Evolutionary conservation across 495 filamentous ascomycete species (phyloP).

Genomic region (Aspergillus asperescens): DNA sequence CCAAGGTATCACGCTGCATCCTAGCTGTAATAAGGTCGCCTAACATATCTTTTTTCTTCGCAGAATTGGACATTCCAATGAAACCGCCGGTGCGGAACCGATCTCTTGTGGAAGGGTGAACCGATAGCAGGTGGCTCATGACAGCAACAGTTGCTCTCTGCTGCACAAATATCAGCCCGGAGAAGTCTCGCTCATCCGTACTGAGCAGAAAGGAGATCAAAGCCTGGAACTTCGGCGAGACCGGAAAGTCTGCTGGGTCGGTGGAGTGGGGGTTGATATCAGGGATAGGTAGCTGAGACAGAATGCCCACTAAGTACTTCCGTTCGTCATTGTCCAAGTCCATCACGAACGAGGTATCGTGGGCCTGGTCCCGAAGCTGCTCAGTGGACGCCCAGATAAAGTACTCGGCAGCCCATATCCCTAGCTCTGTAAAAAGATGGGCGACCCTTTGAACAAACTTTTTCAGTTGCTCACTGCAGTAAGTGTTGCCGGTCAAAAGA

Average conservation of each 20-base stretch:
- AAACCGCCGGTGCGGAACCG: constrained; percentile 56
- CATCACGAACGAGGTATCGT: constrained; percentile 28
- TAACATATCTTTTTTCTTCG: constrained; percentile 46
- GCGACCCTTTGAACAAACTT: constrained; percentile 40
- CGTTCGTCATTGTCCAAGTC: constrained; percentile 51
- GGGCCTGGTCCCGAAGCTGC: constrained; percentile 36
- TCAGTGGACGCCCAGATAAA: constrained; percentile 58
- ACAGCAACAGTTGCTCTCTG: constrained; percentile 66
- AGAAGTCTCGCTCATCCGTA: constrained; percentile 43
- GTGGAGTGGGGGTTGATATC: constrained; percentile 19
- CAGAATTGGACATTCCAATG: constrained; percentile 61
- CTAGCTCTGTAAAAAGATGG: constrained; percentile 59
- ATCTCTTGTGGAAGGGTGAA: constrained; percentile 52
- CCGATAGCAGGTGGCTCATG: constrained; percentile 58
- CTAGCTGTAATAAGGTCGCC: constrained; percentile 55
- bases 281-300: constrained; percentile 42
- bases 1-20: constrained; percentile 55
- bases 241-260: constrained; percentile 17
- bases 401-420: constrained; percentile 65
- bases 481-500: constrained; percentile 52
- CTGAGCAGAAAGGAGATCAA: constrained; percentile 51
- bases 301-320: constrained; percentile 51
- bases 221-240: constrained; percentile 49
- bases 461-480: constrained; percentile 58
- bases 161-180: constrained; percentile 74